Conservation (phyloP, 1,139 yeast genomes). For the Blastobotrys proliferans region DNA sequence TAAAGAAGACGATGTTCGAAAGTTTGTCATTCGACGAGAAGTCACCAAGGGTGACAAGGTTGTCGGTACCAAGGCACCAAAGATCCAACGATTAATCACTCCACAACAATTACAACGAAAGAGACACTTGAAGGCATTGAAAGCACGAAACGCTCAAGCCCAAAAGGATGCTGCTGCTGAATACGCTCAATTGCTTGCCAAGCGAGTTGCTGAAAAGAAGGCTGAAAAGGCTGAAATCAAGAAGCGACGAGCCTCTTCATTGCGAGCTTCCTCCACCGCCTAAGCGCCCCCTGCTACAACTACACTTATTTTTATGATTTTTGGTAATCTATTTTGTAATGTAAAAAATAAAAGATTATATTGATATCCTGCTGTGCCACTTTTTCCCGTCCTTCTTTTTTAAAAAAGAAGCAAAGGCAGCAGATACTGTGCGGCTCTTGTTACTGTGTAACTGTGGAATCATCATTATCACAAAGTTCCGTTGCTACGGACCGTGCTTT, state of each 20-base stretch:
- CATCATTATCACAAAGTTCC: not conserved
- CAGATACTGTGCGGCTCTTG: too few species aligned
- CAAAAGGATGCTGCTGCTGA: slow-evolving; percentile 99
- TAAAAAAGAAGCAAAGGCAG: too few species aligned
- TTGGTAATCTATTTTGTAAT: not conserved
- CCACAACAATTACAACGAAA: slow-evolving; percentile 99
- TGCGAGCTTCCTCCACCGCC: slow-evolving; percentile 48
- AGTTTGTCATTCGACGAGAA: slow-evolving; percentile 98
- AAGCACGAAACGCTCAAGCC: slow-evolving; percentile 95
- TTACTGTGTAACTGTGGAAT: not conserved
- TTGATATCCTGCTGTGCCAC: too few species aligned
- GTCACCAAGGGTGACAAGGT: slow-evolving; percentile 97
- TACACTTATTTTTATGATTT: not conserved
- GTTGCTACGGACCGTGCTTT: too few species aligned
- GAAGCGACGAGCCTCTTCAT: slow-evolving; percentile 99
- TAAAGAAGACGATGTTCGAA: slow-evolving; percentile 93
- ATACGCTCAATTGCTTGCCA: slow-evolving; percentile 97
- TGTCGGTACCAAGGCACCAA: slow-evolving; percentile 99
- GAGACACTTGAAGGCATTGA: slow-evolving; percentile 93
- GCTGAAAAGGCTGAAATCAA: slow-evolving; percentile 96
- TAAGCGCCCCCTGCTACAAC: slow-evolving; percentile 20
- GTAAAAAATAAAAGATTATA: slow-evolving; percentile 1
- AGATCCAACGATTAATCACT: slow-evolving; percentile 98
- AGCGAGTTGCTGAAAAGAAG: slow-evolving; percentile 96
- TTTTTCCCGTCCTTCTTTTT: too few species aligned